Evolutionary conservation across 2,329 filamentous ascomycete genomes (phyloP).

Genomic region (Thielaviopsis euricoi): DNA sequence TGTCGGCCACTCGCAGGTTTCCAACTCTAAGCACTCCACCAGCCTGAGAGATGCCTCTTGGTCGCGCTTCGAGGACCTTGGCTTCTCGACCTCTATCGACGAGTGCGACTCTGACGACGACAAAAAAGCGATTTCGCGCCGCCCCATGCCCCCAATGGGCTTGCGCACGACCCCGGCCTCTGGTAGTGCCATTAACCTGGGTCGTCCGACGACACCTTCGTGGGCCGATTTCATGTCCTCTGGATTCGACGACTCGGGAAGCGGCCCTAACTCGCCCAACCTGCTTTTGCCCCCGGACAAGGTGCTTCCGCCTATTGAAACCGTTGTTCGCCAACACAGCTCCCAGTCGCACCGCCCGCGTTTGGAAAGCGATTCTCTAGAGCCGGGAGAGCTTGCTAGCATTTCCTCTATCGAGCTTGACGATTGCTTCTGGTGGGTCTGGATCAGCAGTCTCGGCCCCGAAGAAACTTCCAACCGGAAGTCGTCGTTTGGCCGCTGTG

Average conservation of each 20-base stretch:
- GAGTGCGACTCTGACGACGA: conserved; percentile 50
- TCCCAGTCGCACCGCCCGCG: conserved; percentile 69
- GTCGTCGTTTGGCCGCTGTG: conserved; percentile 83
- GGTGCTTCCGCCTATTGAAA: conserved; percentile 68
- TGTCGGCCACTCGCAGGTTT: conserved; percentile 69
- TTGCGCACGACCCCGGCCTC: conserved; percentile 52
- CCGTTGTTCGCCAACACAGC: conserved; percentile 56
- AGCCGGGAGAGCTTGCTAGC: conserved; percentile 87
- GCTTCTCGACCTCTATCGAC: conserved; percentile 63
- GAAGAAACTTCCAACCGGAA: conserved; percentile 80
- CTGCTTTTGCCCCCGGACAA: conserved; percentile 83
- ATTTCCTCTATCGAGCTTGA: conserved; percentile 76
- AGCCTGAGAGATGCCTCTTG: conserved; percentile 74
- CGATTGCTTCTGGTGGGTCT: conserved; percentile 98
- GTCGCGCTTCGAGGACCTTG: conserved; percentile 92
- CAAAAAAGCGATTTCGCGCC: conserved; percentile 26
- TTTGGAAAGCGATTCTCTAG: conserved; percentile 53
- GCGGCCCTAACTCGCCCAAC: conserved; percentile 35
- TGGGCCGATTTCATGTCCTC: conserved; percentile 97
- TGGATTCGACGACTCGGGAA: conserved; percentile 69
- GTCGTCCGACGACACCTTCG: conserved; percentile 81
- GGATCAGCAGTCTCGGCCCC: conserved; percentile 88
- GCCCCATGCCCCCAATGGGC: conserved; percentile 21
- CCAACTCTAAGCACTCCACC: conserved; percentile 53
- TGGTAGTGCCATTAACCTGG: conserved; percentile 42